Conservation (phyloP, 2,329 filamentous ascomycete species). For the Diaporthe velutina region DNA sequence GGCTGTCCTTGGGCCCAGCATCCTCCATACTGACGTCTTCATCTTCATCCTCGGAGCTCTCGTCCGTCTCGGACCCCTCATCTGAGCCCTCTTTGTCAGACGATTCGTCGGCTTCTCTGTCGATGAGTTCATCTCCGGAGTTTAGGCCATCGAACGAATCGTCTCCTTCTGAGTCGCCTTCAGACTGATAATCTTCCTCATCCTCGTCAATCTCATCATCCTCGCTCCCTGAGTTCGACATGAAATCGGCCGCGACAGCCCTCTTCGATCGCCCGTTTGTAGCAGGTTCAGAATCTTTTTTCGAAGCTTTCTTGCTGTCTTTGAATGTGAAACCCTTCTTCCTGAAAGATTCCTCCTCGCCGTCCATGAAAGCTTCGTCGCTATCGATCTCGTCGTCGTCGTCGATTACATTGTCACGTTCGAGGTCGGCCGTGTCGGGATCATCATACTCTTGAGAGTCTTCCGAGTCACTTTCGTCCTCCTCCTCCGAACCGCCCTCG, state of each 20-base stretch:
- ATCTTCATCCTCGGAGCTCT: slow-evolving; percentile 51
- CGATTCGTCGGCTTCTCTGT: slow-evolving; percentile 41
- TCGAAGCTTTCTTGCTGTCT: slow-evolving; percentile 59
- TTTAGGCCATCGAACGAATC: slow-evolving; percentile 14
- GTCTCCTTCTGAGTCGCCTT: slow-evolving; percentile 49
- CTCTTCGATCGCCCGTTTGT: slow-evolving; percentile 48
- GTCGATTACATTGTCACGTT: slow-evolving; percentile 65
- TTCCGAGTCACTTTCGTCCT: slow-evolving; percentile 47
- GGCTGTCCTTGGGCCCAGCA: slow-evolving; percentile 51
- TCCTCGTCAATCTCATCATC: slow-evolving; percentile 54
- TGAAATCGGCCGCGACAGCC: slow-evolving; percentile 69
- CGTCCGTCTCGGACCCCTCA: slow-evolving; percentile 52
- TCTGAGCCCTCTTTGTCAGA: slow-evolving; percentile 42
- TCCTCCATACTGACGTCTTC: slow-evolving; percentile 47
- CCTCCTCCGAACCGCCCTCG: slow-evolving; percentile 60
- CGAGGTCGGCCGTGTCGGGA: slow-evolving; percentile 67
- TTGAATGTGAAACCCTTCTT: slow-evolving; percentile 71
- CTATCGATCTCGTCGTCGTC: slow-evolving; percentile 72
- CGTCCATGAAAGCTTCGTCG: slow-evolving; percentile 81
- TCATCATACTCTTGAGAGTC: slow-evolving; percentile 61
- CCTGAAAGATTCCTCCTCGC: slow-evolving; percentile 86
- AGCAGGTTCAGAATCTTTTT: slow-evolving; percentile 49
- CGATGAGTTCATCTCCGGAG: slow-evolving; percentile 44
- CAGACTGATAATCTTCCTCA: slow-evolving; percentile 50
- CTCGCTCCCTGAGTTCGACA: slow-evolving; percentile 54